phyloP scores from a whole-genome alignment of 352 stramenopile genomes.

The Phytopythium chamaehyphon region DNA sequence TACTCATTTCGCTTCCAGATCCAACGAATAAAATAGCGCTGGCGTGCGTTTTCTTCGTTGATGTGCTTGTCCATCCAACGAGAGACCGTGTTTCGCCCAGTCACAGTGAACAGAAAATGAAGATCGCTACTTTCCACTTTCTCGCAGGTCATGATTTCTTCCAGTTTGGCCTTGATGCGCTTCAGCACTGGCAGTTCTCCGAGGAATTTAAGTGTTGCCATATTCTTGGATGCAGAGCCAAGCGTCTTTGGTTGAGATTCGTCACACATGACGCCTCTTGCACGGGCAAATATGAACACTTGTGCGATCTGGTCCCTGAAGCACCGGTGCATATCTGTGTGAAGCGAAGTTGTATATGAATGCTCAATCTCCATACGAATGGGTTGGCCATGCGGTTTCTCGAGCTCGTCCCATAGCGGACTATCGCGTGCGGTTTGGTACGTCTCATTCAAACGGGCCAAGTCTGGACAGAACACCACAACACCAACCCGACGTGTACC shows the following conservation, averaged over 20 bases:
- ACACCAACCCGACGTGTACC: slow-evolving; percentile 13
- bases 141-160: slow-evolving; percentile 6
- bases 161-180: slow-evolving; percentile 13
- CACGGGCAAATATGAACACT: background rate
- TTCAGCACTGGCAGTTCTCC: slow-evolving; percentile 7
- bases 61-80: background rate
- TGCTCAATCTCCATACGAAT: slow-evolving; percentile 22
- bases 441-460: slow-evolving; percentile 5
- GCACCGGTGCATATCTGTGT: slow-evolving; percentile 11
- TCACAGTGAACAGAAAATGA: background rate
- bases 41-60: background rate
- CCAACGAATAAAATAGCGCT: slow-evolving; percentile 17
- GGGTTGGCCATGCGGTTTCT: slow-evolving; percentile 18
- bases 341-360: slow-evolving; percentile 15
- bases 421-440: slow-evolving; percentile 8
- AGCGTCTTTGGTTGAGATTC: slow-evolving; percentile 7
- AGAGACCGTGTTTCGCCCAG: background rate
- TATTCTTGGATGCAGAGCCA: slow-evolving; percentile 11
- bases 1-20: slow-evolving; percentile 15
- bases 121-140: slow-evolving; percentile 8
- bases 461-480: slow-evolving; percentile 13
- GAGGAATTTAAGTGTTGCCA: slow-evolving; percentile 22
- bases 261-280: background rate
- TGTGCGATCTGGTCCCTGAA: slow-evolving; percentile 4
- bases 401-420: slow-evolving; percentile 10